phyloP scores from a whole-genome alignment of 2,329 filamentous ascomycete species.

The Catunica adiposa region DNA sequence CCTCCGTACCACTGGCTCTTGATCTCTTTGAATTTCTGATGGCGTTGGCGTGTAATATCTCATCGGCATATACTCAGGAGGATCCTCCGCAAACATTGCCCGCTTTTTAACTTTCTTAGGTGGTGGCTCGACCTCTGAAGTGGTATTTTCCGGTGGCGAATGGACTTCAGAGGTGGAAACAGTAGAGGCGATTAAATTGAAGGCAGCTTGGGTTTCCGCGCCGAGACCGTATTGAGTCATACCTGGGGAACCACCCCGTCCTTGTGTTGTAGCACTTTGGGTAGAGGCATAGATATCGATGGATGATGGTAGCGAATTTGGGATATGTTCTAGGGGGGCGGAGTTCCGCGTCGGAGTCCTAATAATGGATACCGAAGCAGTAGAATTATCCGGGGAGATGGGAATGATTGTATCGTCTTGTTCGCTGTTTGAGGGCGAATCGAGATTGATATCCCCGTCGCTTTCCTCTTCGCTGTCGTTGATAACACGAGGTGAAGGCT shows the following conservation, averaged over 20 bases:
- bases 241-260: constrained; percentile 12
- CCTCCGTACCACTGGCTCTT: neutral
- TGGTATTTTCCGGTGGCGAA: neutral
- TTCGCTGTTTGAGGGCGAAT: neutral
- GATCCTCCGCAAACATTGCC: constrained; percentile 7
- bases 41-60: constrained; percentile 10
- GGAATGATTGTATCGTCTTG: constrained; percentile 1
- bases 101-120: constrained; percentile 3
- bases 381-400: neutral
- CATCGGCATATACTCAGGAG: constrained; percentile 12
- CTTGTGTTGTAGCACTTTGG: neutral
- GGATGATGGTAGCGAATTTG: neutral
- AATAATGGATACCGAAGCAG: neutral
- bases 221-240: constrained; percentile 18
- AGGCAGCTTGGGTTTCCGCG: constrained; percentile 18
- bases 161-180: neutral
- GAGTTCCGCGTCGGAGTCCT: neutral
- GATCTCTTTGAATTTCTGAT: neutral
- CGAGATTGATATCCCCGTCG: neutral
- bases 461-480: neutral
- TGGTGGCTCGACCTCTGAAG: neutral
- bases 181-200: constrained; percentile 3
- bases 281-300: neutral
- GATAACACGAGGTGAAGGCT: neutral
- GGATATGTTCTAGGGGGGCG: neutral